Conservation (phyloP, 2,329 filamentous ascomycete genomes). For the Knoxdaviesia proteae region DNA sequence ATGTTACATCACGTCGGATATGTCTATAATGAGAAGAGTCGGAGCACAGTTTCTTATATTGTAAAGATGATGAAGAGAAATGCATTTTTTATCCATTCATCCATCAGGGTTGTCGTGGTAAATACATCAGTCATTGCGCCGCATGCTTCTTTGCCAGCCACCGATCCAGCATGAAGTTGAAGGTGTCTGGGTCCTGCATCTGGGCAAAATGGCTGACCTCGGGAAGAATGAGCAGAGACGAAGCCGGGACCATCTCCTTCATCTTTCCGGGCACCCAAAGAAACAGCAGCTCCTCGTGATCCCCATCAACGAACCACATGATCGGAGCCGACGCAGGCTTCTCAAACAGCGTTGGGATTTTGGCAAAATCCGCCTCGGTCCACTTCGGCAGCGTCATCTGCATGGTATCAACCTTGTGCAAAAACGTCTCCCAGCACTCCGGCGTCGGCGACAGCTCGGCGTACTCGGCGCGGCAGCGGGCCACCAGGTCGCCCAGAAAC, state of each 20-base stretch:
- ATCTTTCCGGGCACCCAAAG: conserved; percentile 14
- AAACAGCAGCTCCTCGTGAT: conserved; percentile 19
- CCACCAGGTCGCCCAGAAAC: conserved; percentile 15
- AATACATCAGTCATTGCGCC: no score
- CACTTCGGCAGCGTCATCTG: conserved; percentile 15
- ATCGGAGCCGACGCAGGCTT: conserved; percentile 7
- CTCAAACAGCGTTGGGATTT: conserved; percentile 4
- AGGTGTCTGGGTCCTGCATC: conserved; percentile 17
- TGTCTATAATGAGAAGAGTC: no score
- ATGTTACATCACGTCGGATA: no score
- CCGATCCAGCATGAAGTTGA: conserved; percentile 4
- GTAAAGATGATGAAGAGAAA: no score
- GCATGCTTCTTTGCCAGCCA: no score
- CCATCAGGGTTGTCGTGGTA: no score
- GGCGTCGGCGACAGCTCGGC: conserved; percentile 13
- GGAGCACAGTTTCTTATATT: no score
- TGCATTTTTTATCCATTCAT: no score
- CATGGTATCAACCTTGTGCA: conserved; percentile 14
- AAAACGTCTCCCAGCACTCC: conserved; percentile 15
- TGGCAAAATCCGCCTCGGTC: conserved; percentile 10
- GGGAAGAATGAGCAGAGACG: conserved; percentile 13
- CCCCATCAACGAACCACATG: conserved; percentile 11
- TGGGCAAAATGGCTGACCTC: conserved; percentile 22
- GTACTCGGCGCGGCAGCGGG: conserved; percentile 16
- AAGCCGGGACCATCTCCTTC: conserved; percentile 15